These are phyloP conservation scores for Candida nitratophila DNA, from an alignment of 805 yeast genomes.

Conservation along the genomic window DNA sequence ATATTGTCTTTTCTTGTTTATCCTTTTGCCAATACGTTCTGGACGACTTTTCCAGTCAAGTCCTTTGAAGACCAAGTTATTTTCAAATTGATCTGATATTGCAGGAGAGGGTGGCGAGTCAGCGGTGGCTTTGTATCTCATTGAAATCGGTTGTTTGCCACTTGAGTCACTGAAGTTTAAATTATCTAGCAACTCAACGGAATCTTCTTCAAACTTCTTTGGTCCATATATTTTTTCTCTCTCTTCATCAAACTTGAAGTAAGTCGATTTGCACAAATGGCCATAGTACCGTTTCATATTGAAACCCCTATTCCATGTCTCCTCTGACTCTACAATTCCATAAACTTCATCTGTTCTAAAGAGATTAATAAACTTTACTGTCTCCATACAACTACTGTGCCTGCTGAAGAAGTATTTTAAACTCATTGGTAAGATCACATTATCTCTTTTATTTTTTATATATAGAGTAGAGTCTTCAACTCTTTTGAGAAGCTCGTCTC, in stretches of 20 bases:
- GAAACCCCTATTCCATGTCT: conserved; percentile 9
- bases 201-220: background rate
- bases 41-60: background rate
- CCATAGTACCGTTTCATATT: conserved; percentile 9
- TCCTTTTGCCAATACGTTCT: background rate
- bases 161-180: background rate
- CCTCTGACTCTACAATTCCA: conserved; percentile 9
- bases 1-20: background rate
- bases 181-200: background rate
- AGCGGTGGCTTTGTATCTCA: too few relatives aligned
- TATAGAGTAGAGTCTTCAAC: background rate
- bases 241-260: conserved; percentile 6
- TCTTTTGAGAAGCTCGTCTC: background rate
- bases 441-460: too few relatives aligned
- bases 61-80: background rate
- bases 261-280: background rate
- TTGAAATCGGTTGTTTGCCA: background rate
- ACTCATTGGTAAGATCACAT: conserved; percentile 4
- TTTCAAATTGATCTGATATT: background rate
- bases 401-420: conserved; percentile 10
- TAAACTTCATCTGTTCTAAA: conserved; percentile 10
- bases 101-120: background rate
- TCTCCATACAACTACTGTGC: conserved; percentile 13
- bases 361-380: conserved; percentile 5
- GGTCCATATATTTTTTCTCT: background rate